Evolutionary conservation across 352 stramenopile genomes (phyloP).

Genomic region (Phytophthora pinifolia): DNA sequence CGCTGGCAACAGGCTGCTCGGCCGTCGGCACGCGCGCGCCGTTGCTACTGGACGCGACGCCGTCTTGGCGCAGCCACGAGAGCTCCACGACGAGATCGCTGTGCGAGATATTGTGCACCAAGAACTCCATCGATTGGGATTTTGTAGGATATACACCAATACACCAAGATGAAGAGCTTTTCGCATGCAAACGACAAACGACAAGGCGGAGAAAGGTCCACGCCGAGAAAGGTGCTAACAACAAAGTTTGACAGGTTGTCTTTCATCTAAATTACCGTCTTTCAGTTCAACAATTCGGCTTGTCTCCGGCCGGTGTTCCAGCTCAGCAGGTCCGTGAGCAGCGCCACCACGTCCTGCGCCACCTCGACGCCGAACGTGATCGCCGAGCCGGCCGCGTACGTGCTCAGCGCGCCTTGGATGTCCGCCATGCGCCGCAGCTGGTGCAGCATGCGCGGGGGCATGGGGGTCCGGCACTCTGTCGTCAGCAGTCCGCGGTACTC

Average conservation of each 20-base stretch:
- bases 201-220: too few relatives aligned
- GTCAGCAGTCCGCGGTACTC: constrained; percentile 67
- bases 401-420: constrained; percentile 69
- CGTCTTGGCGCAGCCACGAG: constrained; percentile 64
- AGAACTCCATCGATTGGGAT: constrained; percentile 84
- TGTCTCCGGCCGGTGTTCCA: constrained; percentile 67
- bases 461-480: constrained; percentile 41
- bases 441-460: constrained; percentile 55
- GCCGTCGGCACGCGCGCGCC: constrained; percentile 8
- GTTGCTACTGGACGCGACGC: constrained; percentile 15
- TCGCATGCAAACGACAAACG: constrained; percentile 8
- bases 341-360: constrained; percentile 70
- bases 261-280: constrained; percentile 34
- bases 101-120: constrained; percentile 97
- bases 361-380: constrained; percentile 83
- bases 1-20: constrained; percentile 4
- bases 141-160: constrained; percentile 6
- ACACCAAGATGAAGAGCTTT: constrained; percentile 11
- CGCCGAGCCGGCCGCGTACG: constrained; percentile 55
- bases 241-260: neutral
- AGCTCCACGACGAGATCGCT: constrained; percentile 94
- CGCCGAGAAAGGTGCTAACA: neutral
- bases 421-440: constrained; percentile 75
- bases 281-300: constrained; percentile 45
- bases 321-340: constrained; percentile 65